A percentile compares a stretch with the other conserved stretches of the same genome.
Evolutionary conservation across 805 yeast species (phyloP).

Genomic region (Saccharomycopsis oosterbeekiorum): DNA sequence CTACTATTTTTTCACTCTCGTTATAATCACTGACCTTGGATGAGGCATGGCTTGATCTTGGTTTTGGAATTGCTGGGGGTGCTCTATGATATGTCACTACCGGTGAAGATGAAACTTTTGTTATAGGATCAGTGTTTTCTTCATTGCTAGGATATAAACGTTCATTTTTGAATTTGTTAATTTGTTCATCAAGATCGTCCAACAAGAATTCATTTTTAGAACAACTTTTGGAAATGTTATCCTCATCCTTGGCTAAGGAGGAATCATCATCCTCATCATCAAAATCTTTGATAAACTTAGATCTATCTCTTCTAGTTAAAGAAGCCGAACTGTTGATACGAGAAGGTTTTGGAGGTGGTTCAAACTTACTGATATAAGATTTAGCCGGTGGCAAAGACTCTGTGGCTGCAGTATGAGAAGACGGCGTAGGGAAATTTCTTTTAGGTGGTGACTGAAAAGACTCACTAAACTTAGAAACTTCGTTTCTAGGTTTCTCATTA

Average conservation of each 20-base stretch:
- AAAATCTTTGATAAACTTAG: background rate
- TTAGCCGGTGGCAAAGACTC: background rate
- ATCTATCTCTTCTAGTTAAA: background rate
- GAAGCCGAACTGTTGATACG: conserved; percentile 1
- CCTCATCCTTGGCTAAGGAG: background rate
- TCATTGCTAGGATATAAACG: background rate
- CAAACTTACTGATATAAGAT: background rate
- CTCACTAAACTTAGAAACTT: background rate
- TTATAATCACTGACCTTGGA: background rate
- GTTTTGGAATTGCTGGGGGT: background rate
- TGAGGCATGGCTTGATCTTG: background rate
- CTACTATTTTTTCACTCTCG: background rate
- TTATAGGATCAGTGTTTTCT: background rate
- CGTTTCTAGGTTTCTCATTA: background rate
- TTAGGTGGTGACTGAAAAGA: background rate
- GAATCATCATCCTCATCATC: background rate
- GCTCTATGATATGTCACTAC: background rate
- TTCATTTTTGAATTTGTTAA: background rate
- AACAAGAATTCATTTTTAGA: background rate
- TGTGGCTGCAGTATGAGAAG: background rate
- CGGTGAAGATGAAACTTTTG: background rate
- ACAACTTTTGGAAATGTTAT: background rate
- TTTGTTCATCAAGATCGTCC: background rate
- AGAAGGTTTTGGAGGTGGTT: conserved; percentile 19
- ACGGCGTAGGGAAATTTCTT: background rate